phyloP scores from a whole-genome alignment of 2,329 filamentous ascomycete species.

The Aspergillus awamori region DNA sequence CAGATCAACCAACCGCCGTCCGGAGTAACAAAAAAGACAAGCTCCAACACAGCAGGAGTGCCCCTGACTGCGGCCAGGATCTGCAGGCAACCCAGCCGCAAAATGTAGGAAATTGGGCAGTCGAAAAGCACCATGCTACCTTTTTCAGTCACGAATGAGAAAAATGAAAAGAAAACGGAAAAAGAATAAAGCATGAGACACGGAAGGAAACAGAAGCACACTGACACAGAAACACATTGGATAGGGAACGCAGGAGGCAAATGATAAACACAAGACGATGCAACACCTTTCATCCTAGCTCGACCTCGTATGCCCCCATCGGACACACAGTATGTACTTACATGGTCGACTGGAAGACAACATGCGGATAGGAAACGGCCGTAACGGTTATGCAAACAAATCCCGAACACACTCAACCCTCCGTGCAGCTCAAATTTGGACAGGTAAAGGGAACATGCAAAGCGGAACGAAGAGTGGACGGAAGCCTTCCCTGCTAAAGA shows the following conservation, averaged over 20 bases:
- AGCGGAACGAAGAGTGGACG: conserved; percentile 24
- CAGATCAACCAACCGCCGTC: conserved; percentile 3
- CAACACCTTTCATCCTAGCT: conserved; percentile 20
- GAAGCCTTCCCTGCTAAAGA: conserved; percentile 24
- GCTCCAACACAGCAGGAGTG: conserved; percentile 7
- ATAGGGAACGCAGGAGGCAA: conserved; percentile 7
- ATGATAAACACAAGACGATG: conserved; percentile 8
- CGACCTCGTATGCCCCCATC: conserved; percentile 24
- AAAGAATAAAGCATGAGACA: conserved; percentile 8
- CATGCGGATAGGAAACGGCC: conserved; percentile 22
- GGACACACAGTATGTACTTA: conserved; percentile 27
- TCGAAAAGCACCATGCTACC: conserved; percentile 17
- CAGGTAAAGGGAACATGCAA: conserved; percentile 18
- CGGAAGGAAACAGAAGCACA: conserved; percentile 7
- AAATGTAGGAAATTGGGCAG: conserved; percentile 19
- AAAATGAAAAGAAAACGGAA: conserved; percentile 8
- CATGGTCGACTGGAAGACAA: conserved; percentile 22
- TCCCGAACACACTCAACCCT: conserved; percentile 17
- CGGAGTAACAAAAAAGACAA: neutral
- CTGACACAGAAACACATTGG: conserved; percentile 10
- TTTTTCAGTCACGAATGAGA: conserved; percentile 11
- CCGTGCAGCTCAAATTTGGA: conserved; percentile 17
- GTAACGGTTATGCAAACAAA: conserved; percentile 24
- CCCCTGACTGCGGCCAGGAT: neutral
- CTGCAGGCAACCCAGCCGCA: conserved; percentile 17